Percentiles rank a stretch among this genome's conserved stretches.
Conservation (phyloP, 2,329 filamentous ascomycete genomes). For the Aspergillus melleus region DNA sequence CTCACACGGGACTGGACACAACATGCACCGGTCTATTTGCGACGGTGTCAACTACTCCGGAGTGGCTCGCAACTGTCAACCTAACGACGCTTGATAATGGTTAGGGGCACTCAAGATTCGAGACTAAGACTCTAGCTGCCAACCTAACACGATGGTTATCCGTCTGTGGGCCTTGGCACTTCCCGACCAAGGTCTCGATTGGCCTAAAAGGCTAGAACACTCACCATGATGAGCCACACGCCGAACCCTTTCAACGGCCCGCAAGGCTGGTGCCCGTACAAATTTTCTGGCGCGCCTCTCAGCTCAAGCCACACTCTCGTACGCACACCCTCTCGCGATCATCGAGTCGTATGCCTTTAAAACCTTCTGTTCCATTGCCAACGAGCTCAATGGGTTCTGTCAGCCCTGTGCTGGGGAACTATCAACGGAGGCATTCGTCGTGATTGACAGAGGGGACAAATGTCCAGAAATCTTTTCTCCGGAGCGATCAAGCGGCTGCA, state of each 20-base stretch:
- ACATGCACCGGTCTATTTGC: neutral
- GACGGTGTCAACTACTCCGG: neutral
- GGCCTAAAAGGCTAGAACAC: neutral
- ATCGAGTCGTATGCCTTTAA: neutral
- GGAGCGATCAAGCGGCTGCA: neutral
- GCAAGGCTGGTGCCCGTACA: neutral
- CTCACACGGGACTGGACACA: neutral
- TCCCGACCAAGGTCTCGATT: neutral
- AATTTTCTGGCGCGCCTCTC: neutral
- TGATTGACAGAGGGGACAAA: neutral
- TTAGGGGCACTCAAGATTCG: neutral
- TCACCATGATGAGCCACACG: neutral
- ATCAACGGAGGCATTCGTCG: neutral
- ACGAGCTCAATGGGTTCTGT: neutral
- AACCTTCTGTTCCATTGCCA: neutral
- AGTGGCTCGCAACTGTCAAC: neutral
- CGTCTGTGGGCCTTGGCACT: neutral
- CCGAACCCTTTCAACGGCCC: neutral
- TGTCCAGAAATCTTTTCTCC: neutral
- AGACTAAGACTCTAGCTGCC: neutral
- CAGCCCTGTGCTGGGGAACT: neutral
- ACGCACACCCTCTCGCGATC: neutral
- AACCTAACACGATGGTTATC: neutral
- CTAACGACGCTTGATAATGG: neutral
- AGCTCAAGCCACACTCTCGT: neutral